phyloP scores from a whole-genome alignment of 2,329 filamentous ascomycete species.

The Penicillium rolfsii region DNA sequence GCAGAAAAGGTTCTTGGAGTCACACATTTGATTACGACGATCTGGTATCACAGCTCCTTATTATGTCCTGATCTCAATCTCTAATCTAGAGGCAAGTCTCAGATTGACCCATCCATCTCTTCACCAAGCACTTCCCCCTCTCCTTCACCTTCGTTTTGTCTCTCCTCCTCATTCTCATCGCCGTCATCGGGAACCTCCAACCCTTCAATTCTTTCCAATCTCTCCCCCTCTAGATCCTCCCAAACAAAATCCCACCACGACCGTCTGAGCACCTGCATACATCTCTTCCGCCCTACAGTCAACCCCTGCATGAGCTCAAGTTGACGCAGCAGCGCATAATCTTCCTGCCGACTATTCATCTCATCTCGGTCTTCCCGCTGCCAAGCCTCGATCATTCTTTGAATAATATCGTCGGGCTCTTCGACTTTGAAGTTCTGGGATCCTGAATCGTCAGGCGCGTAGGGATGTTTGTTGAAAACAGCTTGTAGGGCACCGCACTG shows the following conservation, averaged over 20 bases:
- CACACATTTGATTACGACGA: background rate
- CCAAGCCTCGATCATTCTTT: no score
- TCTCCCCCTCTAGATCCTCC: constrained; percentile 20
- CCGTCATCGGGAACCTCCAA: background rate
- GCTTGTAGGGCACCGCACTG: constrained; percentile 30
- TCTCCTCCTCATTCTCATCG: no score
- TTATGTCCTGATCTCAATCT: background rate
- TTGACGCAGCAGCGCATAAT: constrained; percentile 12
- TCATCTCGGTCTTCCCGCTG: no score
- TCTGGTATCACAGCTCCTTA: background rate
- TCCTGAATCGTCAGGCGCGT: constrained; percentile 9
- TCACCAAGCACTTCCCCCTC: constrained; percentile 3
- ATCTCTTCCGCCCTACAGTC: constrained; percentile 18
- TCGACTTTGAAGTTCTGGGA: background rate
- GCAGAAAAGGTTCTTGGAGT: background rate
- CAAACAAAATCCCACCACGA: constrained; percentile 32
- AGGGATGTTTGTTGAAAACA: constrained; percentile 26
- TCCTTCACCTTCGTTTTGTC: background rate
- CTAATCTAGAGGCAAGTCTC: background rate
- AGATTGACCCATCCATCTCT: background rate
- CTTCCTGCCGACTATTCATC: constrained; percentile 6
- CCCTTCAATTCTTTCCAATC: constrained; percentile 19
- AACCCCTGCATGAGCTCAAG: constrained; percentile 14
- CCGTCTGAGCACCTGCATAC: constrained; percentile 18
- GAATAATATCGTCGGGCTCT: no score